Percentiles rank a stretch among this genome's conserved stretches.
phyloP scores from a whole-genome alignment of 2,329 filamentous ascomycete genomes.

The Colletotrichum horii region DNA sequence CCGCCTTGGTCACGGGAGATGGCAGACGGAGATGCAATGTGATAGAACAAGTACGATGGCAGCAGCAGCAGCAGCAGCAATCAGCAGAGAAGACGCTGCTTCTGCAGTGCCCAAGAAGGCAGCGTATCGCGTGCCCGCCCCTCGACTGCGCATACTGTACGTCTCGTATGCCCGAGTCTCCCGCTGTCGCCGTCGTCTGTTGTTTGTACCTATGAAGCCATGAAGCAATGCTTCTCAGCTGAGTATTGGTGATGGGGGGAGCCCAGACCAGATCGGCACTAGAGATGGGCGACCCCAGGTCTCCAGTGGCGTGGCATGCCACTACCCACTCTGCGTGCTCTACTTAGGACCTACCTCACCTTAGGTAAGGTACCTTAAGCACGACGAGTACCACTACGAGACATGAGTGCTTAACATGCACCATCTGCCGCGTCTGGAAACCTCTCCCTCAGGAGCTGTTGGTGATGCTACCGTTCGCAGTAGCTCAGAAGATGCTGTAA shows the following conservation, averaged over 20 bases:
- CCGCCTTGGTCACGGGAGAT: neutral
- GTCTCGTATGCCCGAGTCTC: neutral
- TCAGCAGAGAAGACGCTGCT: neutral
- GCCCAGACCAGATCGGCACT: conserved; percentile 7
- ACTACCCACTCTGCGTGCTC: neutral
- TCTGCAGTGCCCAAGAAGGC: neutral
- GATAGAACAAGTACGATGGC: neutral
- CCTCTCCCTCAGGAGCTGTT: neutral
- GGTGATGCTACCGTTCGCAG: neutral
- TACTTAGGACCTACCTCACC: neutral
- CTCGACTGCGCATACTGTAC: neutral
- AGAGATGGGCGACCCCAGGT: neutral
- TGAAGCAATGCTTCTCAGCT: neutral
- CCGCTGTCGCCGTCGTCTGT: neutral
- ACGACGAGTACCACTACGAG: neutral
- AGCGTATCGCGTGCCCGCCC: neutral
- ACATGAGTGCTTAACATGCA: neutral
- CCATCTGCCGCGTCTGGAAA: neutral
- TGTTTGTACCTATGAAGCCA: neutral
- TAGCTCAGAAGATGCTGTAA: neutral
- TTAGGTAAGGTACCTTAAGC: neutral
- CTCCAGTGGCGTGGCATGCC: neutral
- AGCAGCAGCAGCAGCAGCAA: neutral
- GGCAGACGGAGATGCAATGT: neutral
- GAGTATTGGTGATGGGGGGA: neutral